These are phyloP conservation scores for Nothophoma quercina DNA, from an alignment of 2,329 filamentous ascomycete species.

Conservation along the genomic window DNA sequence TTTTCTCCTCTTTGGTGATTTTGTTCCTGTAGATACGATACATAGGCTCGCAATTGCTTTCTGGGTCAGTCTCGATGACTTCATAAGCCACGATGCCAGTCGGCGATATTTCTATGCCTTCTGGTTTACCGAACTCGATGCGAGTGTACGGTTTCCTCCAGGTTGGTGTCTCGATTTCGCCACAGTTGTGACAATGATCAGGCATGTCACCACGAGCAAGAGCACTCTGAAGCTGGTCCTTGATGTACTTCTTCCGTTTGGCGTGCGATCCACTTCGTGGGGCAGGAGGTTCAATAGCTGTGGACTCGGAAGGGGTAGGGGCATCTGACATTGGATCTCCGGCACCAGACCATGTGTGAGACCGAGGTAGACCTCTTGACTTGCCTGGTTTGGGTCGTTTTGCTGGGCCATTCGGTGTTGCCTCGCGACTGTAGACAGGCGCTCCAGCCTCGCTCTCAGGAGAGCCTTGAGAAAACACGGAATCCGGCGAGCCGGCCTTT, in stretches of 20 bases:
- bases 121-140: conserved; percentile 72
- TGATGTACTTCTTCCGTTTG: conserved; percentile 72
- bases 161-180: conserved; percentile 92
- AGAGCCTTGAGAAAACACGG: conserved; percentile 23
- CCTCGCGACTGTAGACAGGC: conserved; percentile 33
- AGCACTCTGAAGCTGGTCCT: conserved; percentile 62
- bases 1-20: conserved; percentile 70
- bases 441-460: conserved; percentile 29
- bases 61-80: conserved; percentile 51
- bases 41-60: conserved; percentile 66
- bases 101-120: conserved; percentile 74
- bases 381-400: conserved; percentile 30
- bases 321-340: conserved; percentile 46
- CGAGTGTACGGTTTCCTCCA: conserved; percentile 95
- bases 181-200: conserved; percentile 89
- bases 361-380: conserved; percentile 42
- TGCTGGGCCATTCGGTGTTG: conserved; percentile 30
- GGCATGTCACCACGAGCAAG: conserved; percentile 85
- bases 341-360: conserved; percentile 48
- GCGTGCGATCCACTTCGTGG: conserved; percentile 59
- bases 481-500: conserved; percentile 32
- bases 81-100: conserved; percentile 67
- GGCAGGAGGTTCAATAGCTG: conserved; percentile 11
- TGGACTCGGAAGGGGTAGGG: conserved; percentile 30
- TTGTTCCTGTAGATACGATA: conserved; percentile 84